phyloP scores from a whole-genome alignment of 2,329 filamentous ascomycete genomes.

The Ascochyta fabae region DNA sequence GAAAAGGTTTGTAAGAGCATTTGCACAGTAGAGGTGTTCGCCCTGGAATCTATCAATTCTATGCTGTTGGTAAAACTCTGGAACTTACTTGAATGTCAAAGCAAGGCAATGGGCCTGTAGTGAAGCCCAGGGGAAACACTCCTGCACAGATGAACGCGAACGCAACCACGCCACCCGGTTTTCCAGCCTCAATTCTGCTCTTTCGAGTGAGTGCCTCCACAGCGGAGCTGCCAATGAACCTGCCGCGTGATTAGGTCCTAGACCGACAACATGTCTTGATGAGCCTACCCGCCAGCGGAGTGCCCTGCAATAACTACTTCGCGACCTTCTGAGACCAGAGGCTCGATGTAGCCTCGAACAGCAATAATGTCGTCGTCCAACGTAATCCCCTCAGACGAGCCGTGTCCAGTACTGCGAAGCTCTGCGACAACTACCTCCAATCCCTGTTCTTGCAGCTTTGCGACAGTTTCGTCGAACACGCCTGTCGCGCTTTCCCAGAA shows the following conservation, averaged over 20 bases:
- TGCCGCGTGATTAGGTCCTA: neutral
- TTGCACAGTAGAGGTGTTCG: neutral
- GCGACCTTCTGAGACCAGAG: neutral
- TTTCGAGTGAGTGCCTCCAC: neutral
- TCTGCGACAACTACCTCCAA: neutral
- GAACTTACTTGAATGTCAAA: neutral
- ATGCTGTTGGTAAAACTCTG: too few species aligned
- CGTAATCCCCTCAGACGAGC: neutral
- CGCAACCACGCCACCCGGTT: neutral
- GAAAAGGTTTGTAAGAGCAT: neutral
- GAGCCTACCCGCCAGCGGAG: neutral
- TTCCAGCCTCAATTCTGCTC: neutral
- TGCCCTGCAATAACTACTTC: neutral
- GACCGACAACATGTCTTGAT: neutral
- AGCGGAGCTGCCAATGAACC: neutral
- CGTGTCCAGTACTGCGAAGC: neutral
- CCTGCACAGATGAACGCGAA: neutral
- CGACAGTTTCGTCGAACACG: neutral
- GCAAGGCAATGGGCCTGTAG: neutral
- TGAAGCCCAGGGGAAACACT: neutral
- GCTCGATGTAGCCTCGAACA: neutral
- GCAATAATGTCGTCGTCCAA: neutral
- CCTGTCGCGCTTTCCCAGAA: neutral
- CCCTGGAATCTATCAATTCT: neutral
- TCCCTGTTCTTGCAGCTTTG: neutral